Base-by-base conservation (phyloP, 257 asterid species). In the Plantago elongata region DNA sequence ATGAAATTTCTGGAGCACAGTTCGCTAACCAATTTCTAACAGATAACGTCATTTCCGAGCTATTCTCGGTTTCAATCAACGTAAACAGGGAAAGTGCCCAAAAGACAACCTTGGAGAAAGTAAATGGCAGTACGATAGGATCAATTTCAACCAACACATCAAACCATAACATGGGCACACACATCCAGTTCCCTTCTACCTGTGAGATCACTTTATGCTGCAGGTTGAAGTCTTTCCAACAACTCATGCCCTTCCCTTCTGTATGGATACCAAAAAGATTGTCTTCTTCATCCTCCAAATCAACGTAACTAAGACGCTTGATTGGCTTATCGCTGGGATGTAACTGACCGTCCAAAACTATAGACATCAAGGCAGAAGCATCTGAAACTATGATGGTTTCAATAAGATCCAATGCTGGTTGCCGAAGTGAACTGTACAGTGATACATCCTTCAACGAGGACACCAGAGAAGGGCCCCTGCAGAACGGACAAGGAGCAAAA, bases 111-210 rank as follows among this genome's bases (percentile, higher is more conserved):
- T 92, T 92, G 65, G 91, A 75, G 65, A 92, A 89, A 57, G 96
- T 79, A 65, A 82, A 48, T 43, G 99, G 99, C 57, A 92, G 91
- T 43, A 78, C 56, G 69, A 66, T 54, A 9, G 91, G 96, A 74
- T 87, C 95, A 47, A 80, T 79, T 73, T 88, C 96, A 77, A 85
- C 94, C 62, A 92, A 78, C 64, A 89, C 96, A 75, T 86, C 96
- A 78, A 77, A 84, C 99, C 99, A 92, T 81, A 92, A 77, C 96
- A 86, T 89, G 30, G 99, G 99, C 71, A 80, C 82, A 78, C 99
- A 92, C 95, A 92, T 81, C 99, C 99, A 92, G 63, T 70, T 81
- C 78, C 77, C 89, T 71, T 77, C 86, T 65, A 69, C 84, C 67
- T 77, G 80, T 40, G 89, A 81, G 60, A 80, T 74, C 29, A 76